A percentile compares a stretch with the other conserved stretches of the same genome.
These are phyloP conservation scores for Colletotrichum karsti DNA, from an alignment of 2,329 filamentous ascomycete genomes.

Conservation along the genomic window DNA sequence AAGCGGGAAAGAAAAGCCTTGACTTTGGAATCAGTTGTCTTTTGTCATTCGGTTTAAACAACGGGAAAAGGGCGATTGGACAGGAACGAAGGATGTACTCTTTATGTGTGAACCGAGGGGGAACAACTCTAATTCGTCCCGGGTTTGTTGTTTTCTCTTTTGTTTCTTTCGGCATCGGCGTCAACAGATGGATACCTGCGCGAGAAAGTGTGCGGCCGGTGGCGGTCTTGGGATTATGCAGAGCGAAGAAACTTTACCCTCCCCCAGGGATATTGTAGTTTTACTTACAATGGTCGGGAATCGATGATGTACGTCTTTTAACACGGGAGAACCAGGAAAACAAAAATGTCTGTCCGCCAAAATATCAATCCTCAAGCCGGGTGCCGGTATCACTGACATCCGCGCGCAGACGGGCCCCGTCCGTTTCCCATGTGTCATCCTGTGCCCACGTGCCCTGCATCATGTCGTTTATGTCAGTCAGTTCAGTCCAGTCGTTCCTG, in stretches of 20 bases:
- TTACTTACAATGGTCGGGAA: conserved; percentile 5
- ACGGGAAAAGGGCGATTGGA: background rate
- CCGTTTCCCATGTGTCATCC: background rate
- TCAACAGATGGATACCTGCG: conserved; percentile 27
- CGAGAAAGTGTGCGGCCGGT: background rate
- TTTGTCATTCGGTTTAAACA: background rate
- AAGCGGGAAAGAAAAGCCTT: background rate
- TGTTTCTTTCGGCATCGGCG: conserved; percentile 17
- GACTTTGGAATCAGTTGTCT: background rate
- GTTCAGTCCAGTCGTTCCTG: background rate
- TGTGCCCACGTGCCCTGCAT: conserved; percentile 4
- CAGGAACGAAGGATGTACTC: conserved; percentile 15
- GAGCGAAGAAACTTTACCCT: background rate
- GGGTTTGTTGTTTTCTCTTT: background rate
- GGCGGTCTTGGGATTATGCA: background rate
- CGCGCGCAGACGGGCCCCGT: background rate
- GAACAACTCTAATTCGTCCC: background rate
- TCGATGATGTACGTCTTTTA: conserved; percentile 4
- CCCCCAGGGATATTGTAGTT: background rate
- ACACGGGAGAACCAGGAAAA: background rate
- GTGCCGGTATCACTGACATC: background rate
- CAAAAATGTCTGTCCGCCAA: background rate
- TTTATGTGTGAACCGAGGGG: conserved; percentile 8
- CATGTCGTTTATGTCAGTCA: background rate
- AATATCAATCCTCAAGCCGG: background rate